Base-by-base conservation (phyloP, 257 asterid genomes). In the Jaltomata sinuosa region DNA sequence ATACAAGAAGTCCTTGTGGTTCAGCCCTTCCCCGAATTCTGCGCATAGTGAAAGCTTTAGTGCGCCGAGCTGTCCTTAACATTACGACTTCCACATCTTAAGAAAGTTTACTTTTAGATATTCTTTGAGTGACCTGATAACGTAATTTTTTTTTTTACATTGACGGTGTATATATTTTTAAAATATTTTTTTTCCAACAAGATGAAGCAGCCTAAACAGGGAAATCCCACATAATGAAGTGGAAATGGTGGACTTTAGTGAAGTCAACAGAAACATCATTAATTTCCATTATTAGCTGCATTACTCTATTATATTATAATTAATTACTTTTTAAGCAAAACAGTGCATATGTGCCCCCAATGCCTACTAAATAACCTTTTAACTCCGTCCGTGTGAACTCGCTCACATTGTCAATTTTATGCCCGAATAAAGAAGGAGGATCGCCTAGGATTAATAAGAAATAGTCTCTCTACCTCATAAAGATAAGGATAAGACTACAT, bases 201-300 rank as follows among this genome's bases (percentile, higher is more conserved):
- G 15, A 76, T 76, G 61, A 76, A 76, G 81, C 83, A 84, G 92
- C 92, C 90, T 86, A 87, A 92, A 93, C 84, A 92, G 91, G 94
- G 78, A 93, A 89, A 78, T 50, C 85, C 94, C 91, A 93, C 97
- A 84, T 84, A 19, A 81, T 8, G 36, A 65, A 88, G 92, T 90
- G 97, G 94, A 79, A 87, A 55, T 83, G 81, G 62, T 42, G 64
- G 82, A 74, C 81, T 74, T 74, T 89, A 85, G 84, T 45, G 22
- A 84, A 90, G 89, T 90, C 88, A 92, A 87, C 89, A 78, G 72
- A 50, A 76, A 36, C 62, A 84, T 80, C 87, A 57, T 89, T 88
- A 90, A 87, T 65, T 83, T 88, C 87, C 94, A 90, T 91, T 88
- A 89, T 86, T 85, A 59, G 88, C 47, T 69, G 78, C 88, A 82